Evolutionary conservation across 1,284 basidiomycete species (phyloP), one percentile per base, ranked within the genome.

Genomic region (Paramarasmius palmivorus): DNA sequence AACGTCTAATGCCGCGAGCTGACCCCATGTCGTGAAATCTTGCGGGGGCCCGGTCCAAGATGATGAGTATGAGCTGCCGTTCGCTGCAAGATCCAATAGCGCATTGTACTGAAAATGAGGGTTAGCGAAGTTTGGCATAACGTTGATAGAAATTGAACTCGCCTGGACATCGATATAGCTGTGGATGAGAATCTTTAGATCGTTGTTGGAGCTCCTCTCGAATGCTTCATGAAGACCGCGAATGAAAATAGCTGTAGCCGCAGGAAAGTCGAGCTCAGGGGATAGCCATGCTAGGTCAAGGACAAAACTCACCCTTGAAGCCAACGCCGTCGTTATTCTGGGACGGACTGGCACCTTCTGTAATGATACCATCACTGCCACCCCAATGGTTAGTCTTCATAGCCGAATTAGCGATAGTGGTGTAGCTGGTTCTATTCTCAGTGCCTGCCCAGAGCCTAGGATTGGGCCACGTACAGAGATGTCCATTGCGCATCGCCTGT

Each of bases 251-350:
- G 76, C 76, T 80, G 50, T 15, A 41, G 19, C 41, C 15, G 17
- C 6, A 46, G 26, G 6, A 20, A 10, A 41, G 38, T 36, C 25
- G 12, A 19, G 15, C 17, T 15, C 3, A 29, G n/a, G n/a, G n/a
- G n/a, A n/a, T n/a, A n/a, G n/a, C n/a, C n/a, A n/a, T n/a, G n/a
- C n/a, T n/a, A n/a, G n/a, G n/a, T n/a, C n/a, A n/a, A n/a, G n/a
- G n/a, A n/a, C n/a, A n/a, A n/a, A n/a, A n/a, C n/a, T n/a, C 34
- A 76, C 79, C 72, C 68, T 81, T 81, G 65, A 81, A 81, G 2
- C 76, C 76, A 32, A 77, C 73, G 14, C 65, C 70, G 55, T 81
- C 78, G 53, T 77, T 74, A 55, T 78, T 71, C 12, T 58, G 57
- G 10, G 57, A 63, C 9, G 65, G 67, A 58, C 66, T 70, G 3